Evolutionary conservation across 768 basidiomycete species (phyloP), one percentile per base, ranked within the genome.

Genomic region (Lactarius trivialis): DNA sequence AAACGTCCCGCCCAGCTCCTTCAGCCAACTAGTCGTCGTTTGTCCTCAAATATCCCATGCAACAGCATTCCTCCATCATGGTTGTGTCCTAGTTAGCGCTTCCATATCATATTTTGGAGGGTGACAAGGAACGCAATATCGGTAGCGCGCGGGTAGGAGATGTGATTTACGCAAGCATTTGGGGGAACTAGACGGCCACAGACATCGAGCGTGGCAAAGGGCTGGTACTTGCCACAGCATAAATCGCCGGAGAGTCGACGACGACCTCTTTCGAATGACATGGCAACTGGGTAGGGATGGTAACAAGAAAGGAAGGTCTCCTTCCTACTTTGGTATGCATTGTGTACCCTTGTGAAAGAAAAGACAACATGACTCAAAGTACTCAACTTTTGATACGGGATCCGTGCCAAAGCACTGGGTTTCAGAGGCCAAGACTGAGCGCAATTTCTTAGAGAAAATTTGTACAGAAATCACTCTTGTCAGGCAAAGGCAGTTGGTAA

Each of bases 131-230:
- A 83, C 0, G 88, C 79, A 56, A 98, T 89, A 71, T 89, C 85
- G 71, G 98, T 78, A 0, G 89, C 85, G 71, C 93, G 94, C 28
- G 93, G 93, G 74, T 98, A 99, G 26, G 92, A 86, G 30, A 95
- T 87, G 60, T 81, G 76, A 60, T 67, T 21, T 43, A 9, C 19
- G n/a, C 19, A 43, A 45, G 11, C 58, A 15, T 96, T 94, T 30
- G 97, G 95, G 0, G 96, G 96, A 71, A 98, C 97, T 60, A 98
- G 82, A 76, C 98, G 63, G 98, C 87, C 65, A 98, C 79, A 41
- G 90, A 83, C 48, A 98, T 82, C 76, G 43, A 98, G 83, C 2
- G 93, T 95, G 17, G 84, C 85, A 70, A 96, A 88, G 19, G 98
- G 86, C 61, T 93, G 91, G 67, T 90, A 76, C 77, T 93, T 93